Conservation (phyloP, 169 alveolate genomes). For the Plasmodium gonderi region DNA sequence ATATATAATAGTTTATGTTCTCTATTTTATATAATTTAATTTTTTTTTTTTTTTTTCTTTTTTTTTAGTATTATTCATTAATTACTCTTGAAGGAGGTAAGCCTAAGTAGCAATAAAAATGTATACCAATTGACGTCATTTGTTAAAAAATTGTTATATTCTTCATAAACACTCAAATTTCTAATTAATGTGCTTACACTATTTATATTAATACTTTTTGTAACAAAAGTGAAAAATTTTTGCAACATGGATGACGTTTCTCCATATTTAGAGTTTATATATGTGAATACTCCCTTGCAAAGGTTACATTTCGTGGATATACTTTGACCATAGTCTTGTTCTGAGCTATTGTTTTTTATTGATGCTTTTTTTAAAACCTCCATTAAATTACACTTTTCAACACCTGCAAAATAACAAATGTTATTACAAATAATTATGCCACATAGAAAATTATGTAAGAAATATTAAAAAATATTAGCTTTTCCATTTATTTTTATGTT, state of each 20-base stretch:
- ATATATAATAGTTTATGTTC: neutral
- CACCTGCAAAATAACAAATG: constrained; percentile 3
- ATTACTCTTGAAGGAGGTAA: constrained; percentile 32
- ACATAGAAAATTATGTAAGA: neutral
- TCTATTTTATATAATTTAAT: neutral
- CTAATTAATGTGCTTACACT: constrained; percentile 4
- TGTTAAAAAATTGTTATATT: constrained; percentile 30
- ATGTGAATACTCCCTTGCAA: constrained; percentile 46
- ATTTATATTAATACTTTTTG: neutral
- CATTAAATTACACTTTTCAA: neutral
- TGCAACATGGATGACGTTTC: constrained; percentile 12
- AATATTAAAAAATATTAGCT: neutral
- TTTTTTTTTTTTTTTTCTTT: neutral
- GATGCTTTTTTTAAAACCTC: neutral
- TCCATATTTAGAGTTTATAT: constrained; percentile 14
- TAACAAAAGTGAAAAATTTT: constrained; percentile 18
- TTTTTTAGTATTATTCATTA: neutral
- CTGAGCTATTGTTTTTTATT: neutral
- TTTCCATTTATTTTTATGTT: neutral
- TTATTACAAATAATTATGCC: neutral
- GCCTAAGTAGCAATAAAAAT: constrained; percentile 21
- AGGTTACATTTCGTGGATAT: constrained; percentile 6
- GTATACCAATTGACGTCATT: constrained; percentile 56
- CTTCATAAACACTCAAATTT: constrained; percentile 22
- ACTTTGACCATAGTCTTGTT: neutral